Conservation (phyloP, 2,329 filamentous ascomycete genomes). For the Fusarium sp. region DNA sequence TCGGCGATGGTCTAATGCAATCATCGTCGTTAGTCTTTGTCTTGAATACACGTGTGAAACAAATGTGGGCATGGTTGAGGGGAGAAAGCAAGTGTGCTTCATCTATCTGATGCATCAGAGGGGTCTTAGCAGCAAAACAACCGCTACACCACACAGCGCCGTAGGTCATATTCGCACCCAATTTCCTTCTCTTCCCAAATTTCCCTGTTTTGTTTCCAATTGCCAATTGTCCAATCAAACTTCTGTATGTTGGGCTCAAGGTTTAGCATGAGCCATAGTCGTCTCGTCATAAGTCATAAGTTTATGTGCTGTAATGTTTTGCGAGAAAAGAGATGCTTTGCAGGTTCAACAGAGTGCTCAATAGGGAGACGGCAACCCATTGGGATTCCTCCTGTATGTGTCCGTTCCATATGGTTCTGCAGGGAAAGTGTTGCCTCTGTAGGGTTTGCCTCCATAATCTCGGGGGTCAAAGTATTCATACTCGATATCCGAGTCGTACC, state of each 20-base stretch:
- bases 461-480: conserved; percentile 54
- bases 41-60: conserved; percentile 45
- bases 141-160: conserved; percentile 47
- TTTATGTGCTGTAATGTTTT: conserved; percentile 14
- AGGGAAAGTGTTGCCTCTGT: conserved; percentile 33
- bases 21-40: conserved; percentile 55
- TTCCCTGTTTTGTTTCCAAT: conserved; percentile 12
- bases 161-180: conserved; percentile 27
- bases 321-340: not conserved
- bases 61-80: conserved; percentile 19
- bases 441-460: conserved; percentile 55
- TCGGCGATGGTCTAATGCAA: conserved; percentile 58
- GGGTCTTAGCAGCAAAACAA: conserved; percentile 31
- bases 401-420: conserved; percentile 34
- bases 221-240: conserved; percentile 14
- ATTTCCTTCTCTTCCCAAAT: conserved; percentile 21
- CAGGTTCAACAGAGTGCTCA: conserved; percentile 14
- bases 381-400: conserved; percentile 33
- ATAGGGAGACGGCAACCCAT: conserved; percentile 50
- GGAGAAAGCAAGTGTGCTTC: conserved; percentile 40
- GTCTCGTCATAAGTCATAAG: conserved; percentile 45
- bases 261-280: conserved; percentile 30
- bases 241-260: conserved; percentile 19
- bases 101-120: conserved; percentile 45
- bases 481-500: conserved; percentile 55